phyloP scores from a whole-genome alignment of 2,329 filamentous ascomycete species.

The Fusarium gaditjirri region DNA sequence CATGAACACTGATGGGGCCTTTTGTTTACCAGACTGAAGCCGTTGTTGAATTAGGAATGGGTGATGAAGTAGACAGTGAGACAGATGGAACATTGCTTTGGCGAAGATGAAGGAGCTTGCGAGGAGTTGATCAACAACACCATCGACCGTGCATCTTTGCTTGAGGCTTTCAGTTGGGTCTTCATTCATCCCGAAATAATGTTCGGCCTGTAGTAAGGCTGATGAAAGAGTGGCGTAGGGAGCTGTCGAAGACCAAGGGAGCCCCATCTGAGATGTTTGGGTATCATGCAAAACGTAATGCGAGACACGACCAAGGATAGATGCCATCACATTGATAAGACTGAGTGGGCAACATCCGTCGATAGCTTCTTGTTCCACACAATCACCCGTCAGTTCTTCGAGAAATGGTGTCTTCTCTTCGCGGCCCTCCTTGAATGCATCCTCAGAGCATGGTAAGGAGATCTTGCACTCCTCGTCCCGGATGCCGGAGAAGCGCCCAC shows the following conservation, averaged over 20 bases:
- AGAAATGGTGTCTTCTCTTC: background rate
- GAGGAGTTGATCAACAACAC: background rate
- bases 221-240: conserved; percentile 8
- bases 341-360: conserved; percentile 1
- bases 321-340: conserved; percentile 4
- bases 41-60: conserved; percentile 11
- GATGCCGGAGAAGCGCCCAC: conserved; percentile 10
- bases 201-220: background rate
- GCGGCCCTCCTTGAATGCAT: background rate
- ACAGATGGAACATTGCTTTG: conserved; percentile 15
- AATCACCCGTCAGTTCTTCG: background rate
- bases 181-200: conserved; percentile 12
- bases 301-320: conserved; percentile 5
- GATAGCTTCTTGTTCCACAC: conserved; percentile 2
- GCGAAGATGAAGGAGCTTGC: conserved; percentile 17
- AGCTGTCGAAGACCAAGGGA: background rate
- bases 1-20: conserved; percentile 9
- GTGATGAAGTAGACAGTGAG: conserved; percentile 16
- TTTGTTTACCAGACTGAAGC: conserved; percentile 3
- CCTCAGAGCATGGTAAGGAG: background rate
- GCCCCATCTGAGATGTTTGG: background rate
- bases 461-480: conserved; percentile 14
- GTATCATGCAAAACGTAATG: conserved; percentile 7
- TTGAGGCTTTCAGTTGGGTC: background rate
- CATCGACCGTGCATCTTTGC: background rate